Percentiles rank a stretch among this genome's conserved stretches.
Evolutionary conservation across 257 asterid genomes (phyloP).

Genomic region (Solanum appendiculatum): DNA sequence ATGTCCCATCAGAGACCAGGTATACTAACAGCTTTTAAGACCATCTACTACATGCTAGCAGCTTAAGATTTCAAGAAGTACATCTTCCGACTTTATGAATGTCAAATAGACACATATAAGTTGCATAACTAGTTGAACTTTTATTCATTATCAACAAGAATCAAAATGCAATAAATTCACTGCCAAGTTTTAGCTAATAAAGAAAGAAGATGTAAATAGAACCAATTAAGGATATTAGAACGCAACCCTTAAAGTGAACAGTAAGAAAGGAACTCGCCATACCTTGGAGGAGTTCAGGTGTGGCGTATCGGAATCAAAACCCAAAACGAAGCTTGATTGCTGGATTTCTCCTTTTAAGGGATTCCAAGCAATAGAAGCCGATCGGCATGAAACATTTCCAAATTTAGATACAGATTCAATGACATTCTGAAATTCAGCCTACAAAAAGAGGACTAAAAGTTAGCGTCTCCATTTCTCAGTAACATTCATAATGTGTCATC

Average conservation of each 20-base stretch:
- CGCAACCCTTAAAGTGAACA: not conserved
- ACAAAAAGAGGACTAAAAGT: not conserved
- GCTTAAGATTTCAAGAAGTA: not conserved
- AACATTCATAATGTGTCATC: not conserved
- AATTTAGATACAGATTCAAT: slow-evolving; percentile 67
- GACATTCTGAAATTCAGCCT: slow-evolving; percentile 88
- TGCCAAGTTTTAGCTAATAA: not conserved
- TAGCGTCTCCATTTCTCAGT: not conserved
- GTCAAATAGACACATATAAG: not conserved
- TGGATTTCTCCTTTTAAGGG: slow-evolving; percentile 57
- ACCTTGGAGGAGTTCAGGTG: slow-evolving; percentile 83
- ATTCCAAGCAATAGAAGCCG: slow-evolving; percentile 90
- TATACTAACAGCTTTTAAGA: not conserved
- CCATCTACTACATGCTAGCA: not conserved
- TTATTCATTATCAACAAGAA: not conserved
- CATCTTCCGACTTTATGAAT: not conserved
- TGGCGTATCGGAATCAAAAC: slow-evolving; percentile 61
- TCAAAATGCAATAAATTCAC: not conserved
- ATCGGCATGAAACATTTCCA: slow-evolving; percentile 47
- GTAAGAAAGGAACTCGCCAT: not conserved
- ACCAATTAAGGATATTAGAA: not conserved
- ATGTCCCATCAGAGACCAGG: not conserved
- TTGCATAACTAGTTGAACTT: not conserved
- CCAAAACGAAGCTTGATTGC: slow-evolving; percentile 73
- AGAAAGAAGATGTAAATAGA: not conserved